Conservation (phyloP, 805 yeast species). For the Lipomyces sp. region DNA sequence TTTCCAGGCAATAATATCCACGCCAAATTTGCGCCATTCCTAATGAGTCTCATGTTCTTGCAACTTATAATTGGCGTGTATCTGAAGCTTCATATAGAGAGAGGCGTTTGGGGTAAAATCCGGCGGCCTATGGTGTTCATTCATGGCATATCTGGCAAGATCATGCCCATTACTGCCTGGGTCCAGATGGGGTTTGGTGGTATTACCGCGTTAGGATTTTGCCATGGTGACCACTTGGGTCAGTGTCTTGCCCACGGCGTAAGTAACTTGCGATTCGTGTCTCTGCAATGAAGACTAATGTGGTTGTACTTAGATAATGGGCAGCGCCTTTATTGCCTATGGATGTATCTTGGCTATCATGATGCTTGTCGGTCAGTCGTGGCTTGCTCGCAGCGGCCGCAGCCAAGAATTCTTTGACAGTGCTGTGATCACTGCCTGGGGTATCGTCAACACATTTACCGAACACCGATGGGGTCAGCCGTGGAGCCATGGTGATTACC, state of each 20-base stretch:
- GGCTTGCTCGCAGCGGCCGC: constrained; percentile 50
- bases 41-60: constrained; percentile 43
- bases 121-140: constrained; percentile 41
- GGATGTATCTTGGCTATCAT: constrained; percentile 73
- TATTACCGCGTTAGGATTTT: constrained; percentile 83
- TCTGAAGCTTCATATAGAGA: constrained; percentile 47
- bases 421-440: constrained; percentile 81
- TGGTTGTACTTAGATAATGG: constrained; percentile 64
- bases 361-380: constrained; percentile 70
- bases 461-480: constrained; percentile 96
- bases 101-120: constrained; percentile 46
- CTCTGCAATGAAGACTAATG: background rate
- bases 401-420: constrained; percentile 90
- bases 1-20: constrained; percentile 46
- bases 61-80: constrained; percentile 47
- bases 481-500: constrained; percentile 93
- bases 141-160: constrained; percentile 46
- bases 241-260: constrained; percentile 93
- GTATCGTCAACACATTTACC: constrained; percentile 90
- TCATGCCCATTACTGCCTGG: constrained; percentile 62
- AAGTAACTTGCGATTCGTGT: constrained; percentile 13
- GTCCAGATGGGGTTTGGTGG: constrained; percentile 80
- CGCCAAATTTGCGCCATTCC: constrained; percentile 46
- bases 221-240: constrained; percentile 82
- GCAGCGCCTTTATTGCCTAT: constrained; percentile 79